phyloP scores from a whole-genome alignment of 805 yeast species.

The Wickerhamiella qilinensis region DNA sequence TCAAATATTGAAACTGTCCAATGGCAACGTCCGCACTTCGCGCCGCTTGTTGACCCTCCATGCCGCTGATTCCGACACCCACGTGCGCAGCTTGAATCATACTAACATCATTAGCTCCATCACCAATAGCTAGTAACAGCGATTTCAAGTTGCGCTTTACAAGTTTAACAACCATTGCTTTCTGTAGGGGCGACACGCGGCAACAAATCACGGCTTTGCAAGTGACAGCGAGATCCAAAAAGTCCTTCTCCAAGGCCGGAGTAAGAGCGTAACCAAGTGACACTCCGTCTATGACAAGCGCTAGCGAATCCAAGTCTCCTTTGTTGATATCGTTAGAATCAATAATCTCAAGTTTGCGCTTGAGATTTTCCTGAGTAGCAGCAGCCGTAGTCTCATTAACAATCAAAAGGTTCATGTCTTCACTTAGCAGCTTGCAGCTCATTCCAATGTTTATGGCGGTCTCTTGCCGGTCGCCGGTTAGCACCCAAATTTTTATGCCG shows the following conservation, averaged over 20 bases:
- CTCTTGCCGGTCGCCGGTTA: slow-evolving; percentile 97
- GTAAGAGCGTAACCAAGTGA: slow-evolving; percentile 79
- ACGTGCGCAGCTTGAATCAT: slow-evolving; percentile 99
- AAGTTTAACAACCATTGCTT: slow-evolving; percentile 88
- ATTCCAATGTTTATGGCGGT: slow-evolving; percentile 97
- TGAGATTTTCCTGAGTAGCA: slow-evolving; percentile 57
- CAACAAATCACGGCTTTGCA: slow-evolving; percentile 97
- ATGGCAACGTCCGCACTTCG: slow-evolving; percentile 94
- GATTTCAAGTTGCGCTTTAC: slow-evolving; percentile 65
- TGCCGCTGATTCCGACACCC: slow-evolving; percentile 97
- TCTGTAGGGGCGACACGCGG: slow-evolving; percentile 93
- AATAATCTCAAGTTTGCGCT: slow-evolving; percentile 62
- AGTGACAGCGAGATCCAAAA: slow-evolving; percentile 62
- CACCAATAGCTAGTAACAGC: slow-evolving; percentile 85
- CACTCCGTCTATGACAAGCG: slow-evolving; percentile 86
- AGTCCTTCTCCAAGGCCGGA: slow-evolving; percentile 55
- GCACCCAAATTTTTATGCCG: slow-evolving; percentile 93
- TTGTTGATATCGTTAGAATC: slow-evolving; percentile 38
- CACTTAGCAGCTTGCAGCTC: slow-evolving; percentile 88
- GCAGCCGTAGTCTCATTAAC: slow-evolving; percentile 74
- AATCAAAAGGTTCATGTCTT: slow-evolving; percentile 85
- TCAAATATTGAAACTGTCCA: slow-evolving; percentile 82
- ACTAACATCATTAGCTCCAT: slow-evolving; percentile 97
- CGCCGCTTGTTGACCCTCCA: slow-evolving; percentile 99
- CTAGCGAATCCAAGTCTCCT: slow-evolving; percentile 63